A percentile compares a stretch with the other conserved stretches of the same genome.
phyloP scores from a whole-genome alignment of 805 yeast genomes.

The Nakazawaea sp. region DNA sequence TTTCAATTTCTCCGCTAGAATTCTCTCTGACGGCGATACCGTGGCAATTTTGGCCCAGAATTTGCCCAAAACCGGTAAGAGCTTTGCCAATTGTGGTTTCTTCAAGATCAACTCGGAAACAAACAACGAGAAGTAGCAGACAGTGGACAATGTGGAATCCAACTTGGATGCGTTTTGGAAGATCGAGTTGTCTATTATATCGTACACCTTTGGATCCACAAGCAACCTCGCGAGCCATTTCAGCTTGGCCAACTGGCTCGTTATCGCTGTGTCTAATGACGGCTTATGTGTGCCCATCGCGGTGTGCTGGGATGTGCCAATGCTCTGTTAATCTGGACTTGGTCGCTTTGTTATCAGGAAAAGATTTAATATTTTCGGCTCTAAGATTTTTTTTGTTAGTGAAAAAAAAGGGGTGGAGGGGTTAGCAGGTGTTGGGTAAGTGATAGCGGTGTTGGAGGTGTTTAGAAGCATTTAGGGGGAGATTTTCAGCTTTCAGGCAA shows the following conservation, averaged over 20 bases:
- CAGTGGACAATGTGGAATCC: slow-evolving; percentile 25
- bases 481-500: too few relatives aligned
- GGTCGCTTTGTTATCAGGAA: not conserved
- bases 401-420: too few relatives aligned
- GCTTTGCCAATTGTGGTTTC: slow-evolving; percentile 13
- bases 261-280: not conserved
- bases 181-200: slow-evolving; percentile 16
- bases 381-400: too few relatives aligned
- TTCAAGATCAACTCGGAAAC: slow-evolving; percentile 18
- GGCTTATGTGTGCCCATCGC: too few relatives aligned
- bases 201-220: slow-evolving; percentile 21
- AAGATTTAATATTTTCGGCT: not conserved
- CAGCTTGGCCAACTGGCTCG: not conserved
- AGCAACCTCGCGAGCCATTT: slow-evolving; percentile 14
- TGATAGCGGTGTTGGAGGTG: not conserved
- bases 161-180: slow-evolving; percentile 20
- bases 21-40: not conserved
- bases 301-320: not conserved
- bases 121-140: slow-evolving; percentile 25
- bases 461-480: too few relatives aligned
- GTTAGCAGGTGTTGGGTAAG: too few relatives aligned
- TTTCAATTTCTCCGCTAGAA: slow-evolving; percentile 15
- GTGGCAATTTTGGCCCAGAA: not conserved
- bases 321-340: not conserved
- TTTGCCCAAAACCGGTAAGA: not conserved